Evolutionary conservation across 306 rosid genomes (phyloP).

Genomic region (Arachis hypogaea): DNA sequence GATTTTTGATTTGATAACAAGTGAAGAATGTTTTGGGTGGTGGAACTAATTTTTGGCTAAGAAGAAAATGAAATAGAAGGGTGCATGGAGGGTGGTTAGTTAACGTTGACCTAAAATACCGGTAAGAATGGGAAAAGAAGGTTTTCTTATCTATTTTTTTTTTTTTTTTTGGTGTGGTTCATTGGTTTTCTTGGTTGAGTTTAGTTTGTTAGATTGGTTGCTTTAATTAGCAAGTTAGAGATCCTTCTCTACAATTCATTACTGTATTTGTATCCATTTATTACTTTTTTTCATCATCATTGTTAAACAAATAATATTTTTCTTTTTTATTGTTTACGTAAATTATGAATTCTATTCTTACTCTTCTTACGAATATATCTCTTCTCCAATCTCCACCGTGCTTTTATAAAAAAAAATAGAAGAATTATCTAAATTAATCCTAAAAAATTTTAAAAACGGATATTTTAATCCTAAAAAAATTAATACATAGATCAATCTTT

Average conservation of each 20-base stretch:
- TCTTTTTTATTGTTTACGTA: too few species aligned
- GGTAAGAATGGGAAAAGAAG: conserved; percentile 16
- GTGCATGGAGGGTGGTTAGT: conserved; percentile 25
- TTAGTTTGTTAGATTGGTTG: neutral
- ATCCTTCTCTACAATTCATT: neutral
- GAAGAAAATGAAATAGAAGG: conserved; percentile 38
- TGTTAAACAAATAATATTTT: too few species aligned
- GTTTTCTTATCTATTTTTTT: neutral
- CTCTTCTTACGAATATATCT: too few species aligned
- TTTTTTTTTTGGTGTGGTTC: neutral
- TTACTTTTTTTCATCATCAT: neutral
- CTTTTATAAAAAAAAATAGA: too few species aligned
- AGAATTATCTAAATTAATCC: too few species aligned
- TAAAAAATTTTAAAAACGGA: too few species aligned
- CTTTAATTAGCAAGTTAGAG: neutral
- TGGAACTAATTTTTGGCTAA: conserved; percentile 41
- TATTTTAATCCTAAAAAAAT: too few species aligned
- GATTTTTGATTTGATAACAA: conserved; percentile 13
- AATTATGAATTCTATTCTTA: too few species aligned
- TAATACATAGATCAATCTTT: too few species aligned
- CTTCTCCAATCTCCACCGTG: too few species aligned
- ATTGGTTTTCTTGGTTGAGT: neutral
- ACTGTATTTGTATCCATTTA: neutral
- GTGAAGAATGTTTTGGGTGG: conserved; percentile 47
- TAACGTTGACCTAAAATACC: conserved; percentile 54